Base-by-base conservation (phyloP, 78 protist species). In the Cyanophora paradoxa region DNA sequence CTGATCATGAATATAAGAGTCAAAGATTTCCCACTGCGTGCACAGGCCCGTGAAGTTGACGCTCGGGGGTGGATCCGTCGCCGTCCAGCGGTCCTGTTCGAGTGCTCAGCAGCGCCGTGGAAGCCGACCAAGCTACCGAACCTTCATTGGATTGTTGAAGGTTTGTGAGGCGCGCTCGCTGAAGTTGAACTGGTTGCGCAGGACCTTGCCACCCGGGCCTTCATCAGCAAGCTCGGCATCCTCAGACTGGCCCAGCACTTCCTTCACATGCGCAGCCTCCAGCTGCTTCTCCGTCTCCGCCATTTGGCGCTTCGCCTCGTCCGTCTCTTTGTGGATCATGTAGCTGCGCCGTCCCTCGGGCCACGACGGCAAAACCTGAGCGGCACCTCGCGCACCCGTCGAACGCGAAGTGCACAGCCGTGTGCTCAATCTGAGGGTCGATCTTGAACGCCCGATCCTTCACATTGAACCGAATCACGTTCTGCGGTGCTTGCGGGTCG, bases 121-220 rank as follows among this genome's bases (percentile, higher is more conserved):
- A 40, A 28, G 68, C 13, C n/a, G 42, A 34, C 11, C 26, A 7
- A 17, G 5, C 31, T 8, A 4, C 67, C 50, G 37, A 30, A 19
- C 50, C 42, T 62, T 65, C 54, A n/a, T 48, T 4, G 80, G 76
- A 39, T 76, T 44, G 75, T 68, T 81, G 78, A 78, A 64, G 30
- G 92, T 79, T 63, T 90, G 95, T n/a, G 79, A 41, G 5, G 88
- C 90, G 26, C 96, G 87, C 54, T 83, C 87, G 62, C 72, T 58
- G 68, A 75, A 92, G 82, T 88, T 92, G 86, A 92, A 92, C 78
- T 83, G 84, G 78, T 91, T 91, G 33, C 77, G 64, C 46, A 82
- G 74, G 13, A 10, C n/a, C 46, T n/a, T 74, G 28, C 28, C 70
- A 0, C 30, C 63, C 41, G 37, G 41, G 68, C 30, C 90, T 1